phyloP scores from a whole-genome alignment of 164 flowering plant genomes.

The Nelumbo lutea region DNA sequence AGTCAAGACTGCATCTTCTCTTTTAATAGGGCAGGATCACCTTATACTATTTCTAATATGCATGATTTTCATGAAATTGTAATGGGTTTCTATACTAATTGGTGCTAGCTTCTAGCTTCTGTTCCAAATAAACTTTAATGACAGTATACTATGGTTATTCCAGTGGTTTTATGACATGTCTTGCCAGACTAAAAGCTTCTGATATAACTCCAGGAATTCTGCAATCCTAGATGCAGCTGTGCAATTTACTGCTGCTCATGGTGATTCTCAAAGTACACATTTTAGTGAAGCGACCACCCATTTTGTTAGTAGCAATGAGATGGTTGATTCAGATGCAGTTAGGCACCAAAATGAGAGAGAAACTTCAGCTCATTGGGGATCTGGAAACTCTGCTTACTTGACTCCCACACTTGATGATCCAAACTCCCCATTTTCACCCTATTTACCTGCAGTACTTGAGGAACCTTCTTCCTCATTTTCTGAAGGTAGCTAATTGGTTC shows the following conservation, averaged over 20 bases:
- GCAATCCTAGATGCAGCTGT: slow-evolving; percentile 33
- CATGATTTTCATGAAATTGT: not conserved
- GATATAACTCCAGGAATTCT: slow-evolving; percentile 33
- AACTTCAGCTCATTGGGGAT: slow-evolving; percentile 55
- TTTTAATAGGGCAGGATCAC: no score
- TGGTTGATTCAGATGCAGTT: slow-evolving; percentile 49
- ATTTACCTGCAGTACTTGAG: slow-evolving; percentile 80
- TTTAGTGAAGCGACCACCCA: slow-evolving; percentile 43
- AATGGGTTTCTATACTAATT: not conserved
- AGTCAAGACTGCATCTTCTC: no score
- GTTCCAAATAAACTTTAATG: not conserved
- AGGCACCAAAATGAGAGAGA: slow-evolving; percentile 50
- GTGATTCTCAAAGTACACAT: slow-evolving; percentile 23
- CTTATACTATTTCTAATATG: not conserved
- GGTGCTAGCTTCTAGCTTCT: not conserved
- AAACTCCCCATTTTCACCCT: slow-evolving; percentile 59
- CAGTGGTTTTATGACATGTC: not conserved
- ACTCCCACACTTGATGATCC: slow-evolving; percentile 56
- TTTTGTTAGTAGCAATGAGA: slow-evolving; percentile 49
- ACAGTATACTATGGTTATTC: not conserved
- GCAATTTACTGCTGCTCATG: slow-evolving; percentile 22
- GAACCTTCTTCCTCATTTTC: slow-evolving; percentile 95
- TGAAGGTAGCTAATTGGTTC: slow-evolving; percentile 51
- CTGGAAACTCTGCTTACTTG: slow-evolving; percentile 48
- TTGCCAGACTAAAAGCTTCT: slow-evolving; percentile 2